These are phyloP conservation scores for Gossypium sturtianum DNA, from an alignment of 345 rosid species.

Conservation along the genomic window DNA sequence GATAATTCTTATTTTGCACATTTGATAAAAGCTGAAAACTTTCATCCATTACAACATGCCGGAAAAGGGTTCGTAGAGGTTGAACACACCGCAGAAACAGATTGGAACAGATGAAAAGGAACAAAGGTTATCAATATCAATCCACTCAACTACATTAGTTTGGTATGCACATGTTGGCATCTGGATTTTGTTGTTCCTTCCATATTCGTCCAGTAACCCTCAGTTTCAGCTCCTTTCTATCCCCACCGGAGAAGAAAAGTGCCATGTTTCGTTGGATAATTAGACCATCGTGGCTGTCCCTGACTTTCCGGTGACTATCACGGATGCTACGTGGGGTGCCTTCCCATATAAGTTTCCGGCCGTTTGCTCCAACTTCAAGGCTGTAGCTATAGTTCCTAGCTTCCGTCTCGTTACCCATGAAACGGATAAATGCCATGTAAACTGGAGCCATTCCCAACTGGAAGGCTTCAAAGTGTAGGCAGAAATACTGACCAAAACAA, in stretches of 20 bases:
- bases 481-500: slow-evolving; percentile 92
- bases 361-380: slow-evolving; percentile 88
- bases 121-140: slow-evolving; percentile 10
- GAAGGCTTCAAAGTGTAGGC: slow-evolving; percentile 94
- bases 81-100: slow-evolving; percentile 13
- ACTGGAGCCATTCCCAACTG: slow-evolving; percentile 96
- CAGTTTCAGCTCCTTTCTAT: slow-evolving; percentile 84
- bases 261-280: slow-evolving; percentile 66
- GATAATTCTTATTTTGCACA: slow-evolving; percentile 12
- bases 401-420: slow-evolving; percentile 91
- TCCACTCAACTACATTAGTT: slow-evolving; percentile 58
- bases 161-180: slow-evolving; percentile 71
- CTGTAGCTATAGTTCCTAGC: slow-evolving; percentile 34
- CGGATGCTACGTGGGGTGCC: slow-evolving; percentile 88
- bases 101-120: slow-evolving; percentile 16
- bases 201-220: slow-evolving; percentile 81
- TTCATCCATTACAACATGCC: slow-evolving; percentile 19
- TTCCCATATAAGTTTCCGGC: slow-evolving; percentile 86
- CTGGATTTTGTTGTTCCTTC: slow-evolving; percentile 26
- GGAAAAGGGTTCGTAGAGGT: slow-evolving; percentile 2
- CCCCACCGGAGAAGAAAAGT: slow-evolving; percentile 46
- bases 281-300: slow-evolving; percentile 95
- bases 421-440: slow-evolving; percentile 93
- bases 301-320: slow-evolving; percentile 85
- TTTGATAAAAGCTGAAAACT: slow-evolving; percentile 12